Base-by-base conservation (phyloP, 768 basidiomycete species). In the Tylopilus rubrobrunneus region DNA sequence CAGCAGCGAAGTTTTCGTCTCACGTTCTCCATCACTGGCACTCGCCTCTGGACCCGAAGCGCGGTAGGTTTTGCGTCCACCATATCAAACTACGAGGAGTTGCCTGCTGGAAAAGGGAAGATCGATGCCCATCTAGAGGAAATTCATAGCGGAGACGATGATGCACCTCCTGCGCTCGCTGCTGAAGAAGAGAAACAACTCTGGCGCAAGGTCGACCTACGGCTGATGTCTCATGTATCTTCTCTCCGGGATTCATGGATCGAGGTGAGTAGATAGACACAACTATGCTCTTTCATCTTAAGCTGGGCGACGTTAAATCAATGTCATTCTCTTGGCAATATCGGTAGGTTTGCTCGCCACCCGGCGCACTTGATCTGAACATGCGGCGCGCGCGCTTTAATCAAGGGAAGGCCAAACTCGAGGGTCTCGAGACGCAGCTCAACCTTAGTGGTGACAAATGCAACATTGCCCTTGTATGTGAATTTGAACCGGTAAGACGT, bases 171-270 rank as follows among this genome's bases (percentile, higher is more conserved):
- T 7, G 27, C 39, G 19, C 58, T 67, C 36, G 50, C 45, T 11
- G 41, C 45, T 0, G 78, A 76, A 47, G 66, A 83, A 52, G 82
- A 86, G 70, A 75, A 68, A 52, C 75, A 63, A 45, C 66, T 86
- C 48, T 82, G 82, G 73, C 67, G 78, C 51, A 86, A 83, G 68
- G 73, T 86, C 23, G 85, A 86, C 56, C 34, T 75, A 7, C 71
- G 80, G 47, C 68, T 85, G 40, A 77, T 84, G 75, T 81, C 83
- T 0, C 43, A 79, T 86, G 74, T 86, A 85, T 61, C 69, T 87
- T 42, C 63, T 85, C 27, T 80, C 81, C n/a, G n/a, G n/a, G n/a
- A 4, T 86, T 85, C 66, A 70, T 86, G 64, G 86, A 87, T 62
- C 71, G 85, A 74, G 81, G 82, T 77, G 46, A 25, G 73, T 62